phyloP scores from a whole-genome alignment of 1,284 basidiomycete species.

The Ceratobasidium sp. region DNA sequence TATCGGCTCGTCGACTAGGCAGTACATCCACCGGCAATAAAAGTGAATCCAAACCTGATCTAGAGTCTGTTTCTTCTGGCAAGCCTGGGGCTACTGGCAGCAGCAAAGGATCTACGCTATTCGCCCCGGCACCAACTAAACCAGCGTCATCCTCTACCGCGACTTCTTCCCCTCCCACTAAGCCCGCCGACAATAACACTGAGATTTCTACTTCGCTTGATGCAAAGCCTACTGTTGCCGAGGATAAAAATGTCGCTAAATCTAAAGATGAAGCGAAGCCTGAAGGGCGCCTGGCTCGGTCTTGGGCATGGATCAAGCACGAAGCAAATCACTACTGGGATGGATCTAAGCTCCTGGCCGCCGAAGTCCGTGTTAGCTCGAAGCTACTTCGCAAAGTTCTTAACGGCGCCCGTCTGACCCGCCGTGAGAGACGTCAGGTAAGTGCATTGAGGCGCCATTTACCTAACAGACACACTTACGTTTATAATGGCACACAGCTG shows the following conservation, averaged over 20 bases:
- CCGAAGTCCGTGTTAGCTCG: slow-evolving; percentile 91
- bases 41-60: neutral
- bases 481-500: slow-evolving; percentile 63
- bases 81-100: slow-evolving; percentile 7
- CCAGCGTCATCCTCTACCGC: neutral
- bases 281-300: slow-evolving; percentile 64
- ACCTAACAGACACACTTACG: slow-evolving; percentile 7
- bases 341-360: slow-evolving; percentile 92
- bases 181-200: neutral
- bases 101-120: slow-evolving; percentile 22
- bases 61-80: neutral
- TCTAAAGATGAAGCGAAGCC: slow-evolving; percentile 53
- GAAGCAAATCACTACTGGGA: slow-evolving; percentile 98
- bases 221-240: slow-evolving; percentile 27
- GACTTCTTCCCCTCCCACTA: neutral
- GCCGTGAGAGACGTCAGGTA: slow-evolving; percentile 89
- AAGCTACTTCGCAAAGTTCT: slow-evolving; percentile 93
- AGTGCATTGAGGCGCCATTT: neutral
- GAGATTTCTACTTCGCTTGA: neutral
- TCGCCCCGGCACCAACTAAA: slow-evolving; percentile 30
- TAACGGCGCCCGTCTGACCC: slow-evolving; percentile 89
- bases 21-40: slow-evolving; percentile 22
- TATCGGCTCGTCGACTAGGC: slow-evolving; percentile 24
- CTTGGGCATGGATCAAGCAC: slow-evolving; percentile 95
- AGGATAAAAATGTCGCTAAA: slow-evolving; percentile 40